Base-by-base conservation (phyloP, 1,284 basidiomycete species). In the Athelia sp. region DNA sequence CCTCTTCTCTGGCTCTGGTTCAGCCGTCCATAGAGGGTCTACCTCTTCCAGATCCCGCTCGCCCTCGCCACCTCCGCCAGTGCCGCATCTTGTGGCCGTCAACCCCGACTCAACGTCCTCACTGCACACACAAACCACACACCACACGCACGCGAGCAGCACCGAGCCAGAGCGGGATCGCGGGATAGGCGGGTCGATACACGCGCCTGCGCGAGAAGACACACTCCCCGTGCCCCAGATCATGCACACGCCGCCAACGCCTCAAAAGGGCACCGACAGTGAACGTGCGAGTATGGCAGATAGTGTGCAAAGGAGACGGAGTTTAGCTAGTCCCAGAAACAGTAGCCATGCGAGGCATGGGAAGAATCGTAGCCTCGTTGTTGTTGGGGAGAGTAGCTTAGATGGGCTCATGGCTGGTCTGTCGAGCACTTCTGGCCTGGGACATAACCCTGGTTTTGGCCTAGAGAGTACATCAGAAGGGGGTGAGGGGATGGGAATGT, bases 401-500 rank as follows among this genome's bases (percentile, higher is more conserved):
- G 26, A 29, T 29, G 26, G 26, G 26, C 26, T 29, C 26, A 13
- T 29, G 13, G 26, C 26, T 6, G 26, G 26, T 29, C 13, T 29
- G 26, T 4, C 26, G 13, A 29, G 26, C 26, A 4, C 26, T 13
- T 6, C 26, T 29, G 26, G 26, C 26, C 13, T 29, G 26, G 26
- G 26, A 13, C 26, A 29, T 29, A 4, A 29, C 6, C 13, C 26
- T 6, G 26, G 26, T 13, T 13, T 29, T 6, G 26, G 26, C 26
- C 26, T 29, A 29, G 26, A 29, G 26, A 29, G 26, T 13, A 29
- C 26, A 29, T 29, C 26, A 13, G 26, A 29, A 13, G 44, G 83
- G 4, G 73, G 72, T 14, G 66, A 64, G 13, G 76, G 80, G 4
- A 75, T 81, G 2, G 66, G 70, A 50, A 65, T 61, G 19, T 70